Evolutionary conservation across 2,329 filamentous ascomycete species (phyloP), one percentile per base, ranked within the genome.

Genomic region (Scedosporium minutisporum): DNA sequence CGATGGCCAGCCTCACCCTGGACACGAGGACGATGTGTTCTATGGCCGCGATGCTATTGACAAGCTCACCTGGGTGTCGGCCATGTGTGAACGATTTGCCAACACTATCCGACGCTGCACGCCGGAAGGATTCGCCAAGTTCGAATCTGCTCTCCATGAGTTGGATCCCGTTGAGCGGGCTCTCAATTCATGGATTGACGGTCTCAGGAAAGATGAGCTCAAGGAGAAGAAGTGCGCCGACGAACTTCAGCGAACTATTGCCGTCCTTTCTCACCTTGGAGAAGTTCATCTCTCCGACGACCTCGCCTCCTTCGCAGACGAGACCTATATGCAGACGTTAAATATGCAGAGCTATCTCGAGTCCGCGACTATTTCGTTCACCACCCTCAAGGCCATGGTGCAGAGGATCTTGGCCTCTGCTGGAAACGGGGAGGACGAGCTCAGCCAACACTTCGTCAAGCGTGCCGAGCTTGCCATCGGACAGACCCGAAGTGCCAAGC

Each of bases 111-210:
- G 83, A 67, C 85, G 86, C 67, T 96, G 91, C 74, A 87, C 89
- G 2, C 79, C 89, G 1, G 86, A 90, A 58, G 85, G 91, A 64
- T 97, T 97, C 72, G 82, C 83, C 57, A 86, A 80, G 66, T 95
- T 91, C 67, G 88, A 91, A 68, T 87, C 88, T 51, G 90, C 92
- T 2, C 75, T 95, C 63, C 90, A 91, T 68, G 95, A 97, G 73
- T 80, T 97, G 60, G 91, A 96, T 71, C 91, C 93, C 0, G 91
- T 97, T 10, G 95, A 99, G 76, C 84, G 92, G 63, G 90, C 90
- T 0, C 76, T 97, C 59, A 96, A 96, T 70, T 84, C 83, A 62
- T 96, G 92, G 85, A 90, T 97, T 63, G 93, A 97, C 66, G 86
- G 86, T 5, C 73, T 97, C 62, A 87, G 91, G 66, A 87, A 86